phyloP scores from a whole-genome alignment of 2,329 filamentous ascomycete species.

The Chaetomium strumarium region DNA sequence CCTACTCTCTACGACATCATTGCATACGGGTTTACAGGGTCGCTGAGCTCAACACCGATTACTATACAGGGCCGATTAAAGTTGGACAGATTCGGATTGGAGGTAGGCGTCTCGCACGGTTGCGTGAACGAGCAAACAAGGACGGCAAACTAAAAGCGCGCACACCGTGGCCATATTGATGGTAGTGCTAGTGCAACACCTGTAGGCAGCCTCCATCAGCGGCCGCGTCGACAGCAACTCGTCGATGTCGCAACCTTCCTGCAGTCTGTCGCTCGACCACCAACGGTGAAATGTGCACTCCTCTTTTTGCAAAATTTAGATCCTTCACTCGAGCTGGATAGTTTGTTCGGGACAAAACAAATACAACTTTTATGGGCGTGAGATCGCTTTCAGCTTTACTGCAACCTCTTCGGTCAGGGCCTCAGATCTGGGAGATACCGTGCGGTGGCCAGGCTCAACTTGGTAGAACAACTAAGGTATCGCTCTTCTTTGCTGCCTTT shows the following conservation, averaged over 20 bases:
- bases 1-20: no score
- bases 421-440: not conserved
- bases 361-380: constrained; percentile 9
- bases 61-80: no score
- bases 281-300: not conserved
- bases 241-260: not conserved
- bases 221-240: not conserved
- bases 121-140: no score
- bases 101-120: no score
- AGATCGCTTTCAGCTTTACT: constrained; percentile 18
- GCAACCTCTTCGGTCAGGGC: constrained; percentile 5
- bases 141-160: no score
- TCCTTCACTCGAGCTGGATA: not conserved
- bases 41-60: no score
- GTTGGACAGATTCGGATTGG: no score
- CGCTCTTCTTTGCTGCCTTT: not conserved
- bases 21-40: no score
- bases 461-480: not conserved
- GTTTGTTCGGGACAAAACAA: not conserved
- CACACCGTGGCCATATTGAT: no score
- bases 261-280: not conserved
- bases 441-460: not conserved
- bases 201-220: no score
- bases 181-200: no score
- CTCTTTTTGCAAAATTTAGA: not conserved